Evolutionary conservation across 2,329 filamentous ascomycete species (phyloP), one percentile per base, ranked within the genome.

Genomic region (Aspergillus quadricinctus): DNA sequence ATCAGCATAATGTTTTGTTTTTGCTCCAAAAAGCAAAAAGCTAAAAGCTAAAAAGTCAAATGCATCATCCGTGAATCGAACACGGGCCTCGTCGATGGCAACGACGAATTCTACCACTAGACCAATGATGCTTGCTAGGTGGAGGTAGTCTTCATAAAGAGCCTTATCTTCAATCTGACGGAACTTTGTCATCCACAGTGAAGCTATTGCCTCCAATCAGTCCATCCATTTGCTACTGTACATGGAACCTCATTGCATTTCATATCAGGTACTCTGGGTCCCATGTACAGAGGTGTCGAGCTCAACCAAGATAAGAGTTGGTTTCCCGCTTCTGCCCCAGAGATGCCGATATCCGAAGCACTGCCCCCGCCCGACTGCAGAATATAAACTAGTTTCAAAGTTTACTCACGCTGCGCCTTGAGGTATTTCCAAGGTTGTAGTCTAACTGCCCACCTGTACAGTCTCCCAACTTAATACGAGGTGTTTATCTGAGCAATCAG

Each of bases 41-140:
- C 23, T 2, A 23, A 2, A 23, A 23, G 2, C 23, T 3, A n/a
- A 45, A 43, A 45, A 45, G 4, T 45, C 7, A 10, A 54, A n/a
- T 75, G 73, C 73, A 75, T 75, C 72, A 73, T 75, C 73, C 73
- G 73, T 73, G 73, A 75, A 75, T 75, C 73, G 73, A 75, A 75
- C 73, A 73, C 73, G 73, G 72, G 72, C 72, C 73, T 75, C 73
- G 67, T 76, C 73, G 73, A 75, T 75, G 72, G 72, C 72, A 74
- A 74, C 72, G 72, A 74, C 66, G 72, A 74, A 74, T 74, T 74
- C 72, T 75, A 75, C 72, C 72, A 75, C 72, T 75, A 75, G 72
- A 74, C 72, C 71, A 75, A 74, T 71, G 69, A 73, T 74, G 72
- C 71, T 65, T 17, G n/a, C n/a, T 3, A 31, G 1, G 4, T 14